Base-by-base conservation (phyloP, 2,329 filamentous ascomycete species). In the Aureobasidium sp. region DNA sequence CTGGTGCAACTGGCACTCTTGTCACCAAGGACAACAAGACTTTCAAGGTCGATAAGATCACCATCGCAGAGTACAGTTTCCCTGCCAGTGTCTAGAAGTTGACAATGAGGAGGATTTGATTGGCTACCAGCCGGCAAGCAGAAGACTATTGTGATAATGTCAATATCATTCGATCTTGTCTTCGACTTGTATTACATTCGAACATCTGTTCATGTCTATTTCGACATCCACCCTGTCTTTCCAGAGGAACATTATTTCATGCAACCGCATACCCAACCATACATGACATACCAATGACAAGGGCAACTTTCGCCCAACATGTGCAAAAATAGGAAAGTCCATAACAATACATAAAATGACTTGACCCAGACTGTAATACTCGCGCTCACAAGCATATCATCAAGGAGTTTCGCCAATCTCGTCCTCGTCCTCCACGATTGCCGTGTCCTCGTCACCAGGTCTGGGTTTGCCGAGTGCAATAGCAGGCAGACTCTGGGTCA, bases 401-500 rank as follows among this genome's bases (percentile, higher is more conserved):
- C 43, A 72, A 77, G 0, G 24, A 29, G 59, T 61, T 27, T 61
- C 59, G 8, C 48, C 59, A 17, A 61, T 39, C 27, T 61, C 59
- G 47, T 61, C 59, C 48, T 61, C 59, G 12, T 53, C 48, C 12
- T 53, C 59, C 0, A 27, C 59, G 20, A 48, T 50, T 9, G 56
- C 44, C 17, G 34, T 39, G 1, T 55, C 48, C 3, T 61, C 48
- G 10, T 53, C 41, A 13, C 37, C 8, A 9, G n/a, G 15, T 48
- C 50, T 53, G 5, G 41, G 32, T 41, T 39, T 61, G 10, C 48
- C 59, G 3, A 61, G 29, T 24, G 59, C 39, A 29, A 61, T 55
- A 24, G 59, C 27, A 61, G 61, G 61, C 61, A 62, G 4, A 50
- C 51, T 62, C 52, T 62, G 61, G 9, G 61, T 62, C 61, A 62